Base-by-base conservation (phyloP, 768 basidiomycete genomes). In the Trametes gibbosa region DNA sequence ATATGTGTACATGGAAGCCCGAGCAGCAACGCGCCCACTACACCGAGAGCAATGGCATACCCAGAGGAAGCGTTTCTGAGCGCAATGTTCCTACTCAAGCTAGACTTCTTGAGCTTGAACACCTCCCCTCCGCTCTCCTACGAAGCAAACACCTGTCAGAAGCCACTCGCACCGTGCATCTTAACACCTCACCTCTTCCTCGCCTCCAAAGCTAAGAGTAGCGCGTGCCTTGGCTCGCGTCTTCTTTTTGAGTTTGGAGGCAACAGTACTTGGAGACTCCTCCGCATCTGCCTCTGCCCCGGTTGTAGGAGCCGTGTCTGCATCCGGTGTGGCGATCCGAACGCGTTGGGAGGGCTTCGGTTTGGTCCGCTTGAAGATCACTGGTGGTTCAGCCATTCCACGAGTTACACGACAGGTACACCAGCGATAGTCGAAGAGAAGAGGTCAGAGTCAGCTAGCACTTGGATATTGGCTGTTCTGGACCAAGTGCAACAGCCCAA, bases 101-200 rank as follows among this genome's bases (percentile, higher is more conserved):
- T 86, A 2, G 89, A 91, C 73, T 91, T 94, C 70, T 92, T 93
- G 17, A 93, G 75, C 75, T 89, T 79, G 69, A 94, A 92, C 0
- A 80, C 76, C 58, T 90, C 86, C 8, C 79, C 83, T 39, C 79
- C 80, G 12, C 76, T 79, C 65, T 81, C 81, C 85, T 90, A 47
- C 37, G 41, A 39, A 39, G 13, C 58, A 52, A 43, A 25, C 42
- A 42, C 8, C 46, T 39, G 72, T 78, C 64, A 75, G 74, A 61
- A 70, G 66, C 25, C 40, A 48, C 55, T 12, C 53, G n/a, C 17
- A 5, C 3, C 24, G 25, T n/a, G 35, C 45, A 60, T 40, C 58
- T 50, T 51, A 39, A 63, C 53, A 51, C 60, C 66, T 35, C 61
- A 89, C 87, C 79, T 88, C 89, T 56, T 82, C 81, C 12, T 77